Evolutionary conservation across 108 stramenopile species (phyloP).

Genomic region (Cyclostephanos tholiformis): DNA sequence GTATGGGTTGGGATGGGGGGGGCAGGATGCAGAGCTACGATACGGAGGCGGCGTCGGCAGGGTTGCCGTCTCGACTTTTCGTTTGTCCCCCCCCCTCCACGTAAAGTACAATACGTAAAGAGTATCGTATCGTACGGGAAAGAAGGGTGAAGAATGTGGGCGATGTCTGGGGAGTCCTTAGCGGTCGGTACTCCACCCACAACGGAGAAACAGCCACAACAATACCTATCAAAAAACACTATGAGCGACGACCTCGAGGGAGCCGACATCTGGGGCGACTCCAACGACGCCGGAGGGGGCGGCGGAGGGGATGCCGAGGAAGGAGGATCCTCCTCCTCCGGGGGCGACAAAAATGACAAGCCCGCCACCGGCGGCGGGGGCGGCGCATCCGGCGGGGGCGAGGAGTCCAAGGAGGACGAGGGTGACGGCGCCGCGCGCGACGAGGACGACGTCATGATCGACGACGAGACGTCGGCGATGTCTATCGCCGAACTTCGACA

Average conservation of each 20-base stretch:
- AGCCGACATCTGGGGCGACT: conserved; percentile 95
- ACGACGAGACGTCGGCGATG: conserved; percentile 89
- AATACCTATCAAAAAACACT: neutral
- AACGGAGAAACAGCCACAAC: neutral
- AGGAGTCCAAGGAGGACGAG: conserved; percentile 52
- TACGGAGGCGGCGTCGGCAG: too few relatives aligned
- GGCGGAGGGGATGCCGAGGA: conserved; percentile 28
- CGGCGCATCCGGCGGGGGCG: conserved; percentile 19
- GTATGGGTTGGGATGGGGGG: too few relatives aligned
- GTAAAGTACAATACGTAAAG: too few relatives aligned
- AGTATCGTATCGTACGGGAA: neutral
- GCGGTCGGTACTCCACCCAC: neutral
- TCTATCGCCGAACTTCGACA: conserved; percentile 91
- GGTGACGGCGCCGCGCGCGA: conserved; percentile 25
- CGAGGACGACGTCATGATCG: conserved; percentile 50
- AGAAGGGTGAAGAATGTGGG: neutral
- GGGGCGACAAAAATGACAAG: conserved; percentile 35
- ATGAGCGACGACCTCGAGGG: conserved; percentile 90
- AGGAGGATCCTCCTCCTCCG: conserved; percentile 18
- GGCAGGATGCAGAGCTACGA: too few relatives aligned
- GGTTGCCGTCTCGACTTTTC: too few relatives aligned
- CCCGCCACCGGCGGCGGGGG: conserved; percentile 23
- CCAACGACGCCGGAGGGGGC: conserved; percentile 35
- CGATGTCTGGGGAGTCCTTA: neutral
- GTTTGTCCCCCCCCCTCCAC: too few relatives aligned